Evolutionary conservation across 345 rosid species (phyloP), one percentile per base, ranked within the genome.

Genomic region (Salix brachista): DNA sequence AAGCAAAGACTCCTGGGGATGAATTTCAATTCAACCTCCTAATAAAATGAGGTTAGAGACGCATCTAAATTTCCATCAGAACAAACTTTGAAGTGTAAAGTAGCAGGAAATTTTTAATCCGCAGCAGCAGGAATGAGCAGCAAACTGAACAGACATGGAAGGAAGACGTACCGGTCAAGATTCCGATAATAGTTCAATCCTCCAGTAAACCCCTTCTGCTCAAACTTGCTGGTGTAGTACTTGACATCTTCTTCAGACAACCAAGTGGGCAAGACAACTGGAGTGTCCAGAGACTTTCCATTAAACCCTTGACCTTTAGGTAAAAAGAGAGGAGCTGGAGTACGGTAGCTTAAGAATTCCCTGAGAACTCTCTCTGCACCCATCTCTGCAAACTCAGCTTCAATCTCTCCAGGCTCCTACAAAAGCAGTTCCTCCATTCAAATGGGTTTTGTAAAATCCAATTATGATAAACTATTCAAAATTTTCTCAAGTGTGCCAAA

Each of bases 161-260:
- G 41, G 4, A 17, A 17, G 65, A 41, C 74, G 26, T 44, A 80
- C 83, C 26, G 64, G 69, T 80, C 70, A 16, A 80, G 1, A 41
- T 34, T 72, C 11, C 80, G 80, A 80, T 76, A 80, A 36, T 76
- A 72, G 73, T 80, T 80, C 76, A 80, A 34, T 46, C 80, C 83
- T 16, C 83, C 83, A 4, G 78, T 67, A 37, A 81, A 81, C 64
- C 80, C 80, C n/a, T 7, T 81, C 70, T 77, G 68, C 73, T 81
- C 80, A 72, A 67, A 81, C 68, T 81, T 60, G 37, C 19, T 37
- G 66, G 48, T n/a, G 70, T 76, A 80, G 60, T 76, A 80, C 66
- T 76, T 65, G 14, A 67, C 56, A 66, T 80, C 83, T 77, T 81
- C 83, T 77, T 81, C 83, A 39, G 80, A 41, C 74, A 81, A 73